A percentile compares a stretch with the other conserved stretches of the same genome.
These are phyloP conservation scores for Chloromonas sp. DNA, from an alignment of 163 green algal species.

Conservation along the genomic window DNA sequence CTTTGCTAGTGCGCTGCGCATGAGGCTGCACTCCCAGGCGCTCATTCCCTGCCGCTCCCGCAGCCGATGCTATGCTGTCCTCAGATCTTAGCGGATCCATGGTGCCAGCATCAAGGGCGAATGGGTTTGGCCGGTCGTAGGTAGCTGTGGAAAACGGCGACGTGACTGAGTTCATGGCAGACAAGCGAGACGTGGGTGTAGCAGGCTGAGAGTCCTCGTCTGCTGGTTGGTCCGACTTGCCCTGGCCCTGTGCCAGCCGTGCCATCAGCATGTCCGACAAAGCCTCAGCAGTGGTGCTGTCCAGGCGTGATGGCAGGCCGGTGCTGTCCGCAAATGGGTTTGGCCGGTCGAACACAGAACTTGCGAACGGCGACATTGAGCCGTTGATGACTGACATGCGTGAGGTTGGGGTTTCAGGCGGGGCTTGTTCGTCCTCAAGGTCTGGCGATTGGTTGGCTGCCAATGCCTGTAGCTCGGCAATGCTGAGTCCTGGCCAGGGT, in stretches of 20 bases:
- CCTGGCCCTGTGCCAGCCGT: neutral
- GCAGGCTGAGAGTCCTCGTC: neutral
- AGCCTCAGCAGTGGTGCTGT: neutral
- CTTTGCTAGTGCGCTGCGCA: too few relatives aligned
- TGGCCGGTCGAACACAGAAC: slow-evolving; percentile 4
- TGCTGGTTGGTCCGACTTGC: neutral
- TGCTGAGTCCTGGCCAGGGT: neutral
- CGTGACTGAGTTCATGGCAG: neutral
- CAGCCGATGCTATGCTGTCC: neutral
- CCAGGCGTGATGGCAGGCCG: neutral
- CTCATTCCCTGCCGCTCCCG: neutral
- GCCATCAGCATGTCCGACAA: neutral
- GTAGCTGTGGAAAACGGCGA: neutral
- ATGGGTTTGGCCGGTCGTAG: neutral
- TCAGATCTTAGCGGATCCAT: neutral
- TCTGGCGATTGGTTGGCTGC: neutral
- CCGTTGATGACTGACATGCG: slow-evolving; percentile 11
- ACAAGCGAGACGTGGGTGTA: neutral
- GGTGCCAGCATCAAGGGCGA: neutral
- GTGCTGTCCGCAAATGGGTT: neutral
- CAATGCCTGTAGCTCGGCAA: neutral
- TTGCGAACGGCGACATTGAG: slow-evolving; percentile 3
- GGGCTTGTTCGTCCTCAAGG: neutral
- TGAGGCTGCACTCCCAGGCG: too few relatives aligned
- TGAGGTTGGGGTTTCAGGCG: slow-evolving; percentile 12